Percentiles rank a stretch among this genome's conserved stretches.
Evolutionary conservation across 148 eudicot genomes (phyloP).

Genomic region (Tetragonia tetragonoides): DNA sequence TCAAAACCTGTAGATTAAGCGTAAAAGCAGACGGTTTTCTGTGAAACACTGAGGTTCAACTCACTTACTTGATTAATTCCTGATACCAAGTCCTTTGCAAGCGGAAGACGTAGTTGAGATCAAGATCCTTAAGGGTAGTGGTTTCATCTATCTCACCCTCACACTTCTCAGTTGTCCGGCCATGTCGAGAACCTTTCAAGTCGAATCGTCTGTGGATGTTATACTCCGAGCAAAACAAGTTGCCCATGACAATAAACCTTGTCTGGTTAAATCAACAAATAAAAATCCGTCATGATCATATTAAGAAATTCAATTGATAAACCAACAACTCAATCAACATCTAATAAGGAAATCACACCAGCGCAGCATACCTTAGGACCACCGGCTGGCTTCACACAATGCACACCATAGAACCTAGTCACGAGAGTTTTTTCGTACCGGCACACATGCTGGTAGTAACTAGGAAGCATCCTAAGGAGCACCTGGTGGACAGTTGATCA

Average conservation of each 20-base stretch:
- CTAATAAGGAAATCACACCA: background rate
- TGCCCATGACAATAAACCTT: slow-evolving; percentile 94
- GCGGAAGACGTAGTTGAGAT: slow-evolving; percentile 81
- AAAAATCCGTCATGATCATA: background rate
- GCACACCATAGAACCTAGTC: slow-evolving; percentile 86
- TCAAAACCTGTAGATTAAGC: background rate
- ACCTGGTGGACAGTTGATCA: slow-evolving; percentile 56
- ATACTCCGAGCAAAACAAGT: slow-evolving; percentile 88
- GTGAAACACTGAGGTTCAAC: background rate
- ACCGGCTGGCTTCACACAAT: slow-evolving; percentile 91
- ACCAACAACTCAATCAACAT: background rate
- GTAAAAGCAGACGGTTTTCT: background rate
- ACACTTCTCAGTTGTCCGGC: slow-evolving; percentile 73
- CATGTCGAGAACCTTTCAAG: slow-evolving; percentile 93
- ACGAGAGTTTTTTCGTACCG: slow-evolving; percentile 80
- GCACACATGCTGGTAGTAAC: slow-evolving; percentile 78
- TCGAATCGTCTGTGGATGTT: slow-evolving; percentile 90
- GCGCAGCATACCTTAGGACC: slow-evolving; percentile 70
- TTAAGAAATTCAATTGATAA: slow-evolving; percentile 1
- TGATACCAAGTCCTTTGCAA: slow-evolving; percentile 85
- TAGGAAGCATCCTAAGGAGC: slow-evolving; percentile 95
- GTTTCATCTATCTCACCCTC: slow-evolving; percentile 92
- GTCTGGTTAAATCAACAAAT: slow-evolving; percentile 43
- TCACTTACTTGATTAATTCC: slow-evolving; percentile 81
- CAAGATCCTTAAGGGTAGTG: slow-evolving; percentile 96